phyloP scores from a whole-genome alignment of 805 yeast genomes.

The Ogataea ganodermae region DNA sequence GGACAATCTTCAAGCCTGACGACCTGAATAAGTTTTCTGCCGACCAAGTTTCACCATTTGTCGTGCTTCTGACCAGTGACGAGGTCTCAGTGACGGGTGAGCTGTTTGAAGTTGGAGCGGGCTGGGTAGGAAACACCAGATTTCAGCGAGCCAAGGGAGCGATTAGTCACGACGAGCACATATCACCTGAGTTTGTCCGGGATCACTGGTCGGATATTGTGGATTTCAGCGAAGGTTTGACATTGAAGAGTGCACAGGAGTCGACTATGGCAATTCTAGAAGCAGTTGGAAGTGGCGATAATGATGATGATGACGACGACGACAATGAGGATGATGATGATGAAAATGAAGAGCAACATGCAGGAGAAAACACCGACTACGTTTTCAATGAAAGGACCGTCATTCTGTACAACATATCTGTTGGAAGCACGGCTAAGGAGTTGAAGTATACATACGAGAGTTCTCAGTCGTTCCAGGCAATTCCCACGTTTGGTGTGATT shows the following conservation, averaged over 20 bases:
- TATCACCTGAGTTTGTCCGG: conserved; percentile 68
- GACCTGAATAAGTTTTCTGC: conserved; percentile 86
- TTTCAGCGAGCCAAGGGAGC: conserved; percentile 93
- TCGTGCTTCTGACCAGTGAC: conserved; percentile 77
- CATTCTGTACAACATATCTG: conserved; percentile 82
- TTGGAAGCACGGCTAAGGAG: conserved; percentile 82
- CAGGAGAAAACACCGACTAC: conserved; percentile 48
- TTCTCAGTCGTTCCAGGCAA: conserved; percentile 72
- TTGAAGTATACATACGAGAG: conserved; percentile 80
- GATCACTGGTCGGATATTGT: conserved; percentile 66
- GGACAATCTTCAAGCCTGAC: conserved; percentile 75
- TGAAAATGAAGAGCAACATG: conserved; percentile 45
- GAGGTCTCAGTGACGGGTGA: conserved; percentile 72
- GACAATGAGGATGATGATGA: conserved; percentile 48
- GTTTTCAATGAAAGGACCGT: conserved; percentile 66
- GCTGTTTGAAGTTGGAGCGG: conserved; percentile 91
- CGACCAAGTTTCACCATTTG: conserved; percentile 85
- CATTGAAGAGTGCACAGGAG: conserved; percentile 68
- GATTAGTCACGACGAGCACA: conserved; percentile 54
- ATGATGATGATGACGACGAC: conserved; percentile 43
- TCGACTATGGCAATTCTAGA: conserved; percentile 77
- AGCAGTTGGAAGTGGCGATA: conserved; percentile 53
- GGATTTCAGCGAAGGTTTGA: conserved; percentile 59
- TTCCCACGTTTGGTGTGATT: conserved; percentile 89
- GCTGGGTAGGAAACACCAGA: conserved; percentile 93